Evolutionary conservation across 73 alveolate species (phyloP).

Genomic region (Paraurostyla sp.): DNA sequence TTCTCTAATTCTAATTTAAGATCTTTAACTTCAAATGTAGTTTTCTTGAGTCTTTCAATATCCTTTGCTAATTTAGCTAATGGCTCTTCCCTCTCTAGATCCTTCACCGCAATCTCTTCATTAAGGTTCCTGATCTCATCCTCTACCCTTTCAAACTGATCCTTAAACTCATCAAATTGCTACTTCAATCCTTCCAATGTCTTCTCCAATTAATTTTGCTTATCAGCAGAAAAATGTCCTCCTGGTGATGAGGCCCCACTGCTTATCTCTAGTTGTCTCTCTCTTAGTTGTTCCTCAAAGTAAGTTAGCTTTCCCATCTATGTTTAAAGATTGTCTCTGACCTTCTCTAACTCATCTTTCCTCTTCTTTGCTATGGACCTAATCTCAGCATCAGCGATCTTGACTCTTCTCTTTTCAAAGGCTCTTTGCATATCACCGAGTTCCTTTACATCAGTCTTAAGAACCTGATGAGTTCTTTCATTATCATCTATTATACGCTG

Average conservation of each 20-base stretch:
- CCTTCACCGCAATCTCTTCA: not conserved
- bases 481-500: not conserved
- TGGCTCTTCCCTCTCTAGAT: not conserved
- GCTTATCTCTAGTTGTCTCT: not conserved
- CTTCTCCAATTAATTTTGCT: not conserved
- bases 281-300: not conserved
- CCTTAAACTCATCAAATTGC: not conserved
- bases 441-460: slow-evolving; percentile 1
- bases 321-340: not conserved
- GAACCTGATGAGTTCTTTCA: not conserved
- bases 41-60: not conserved
- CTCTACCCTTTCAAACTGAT: not conserved
- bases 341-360: not conserved
- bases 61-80: slow-evolving; percentile 3
- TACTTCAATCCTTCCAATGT: not conserved
- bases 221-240: not conserved
- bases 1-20: not conserved
- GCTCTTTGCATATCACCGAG: not conserved
- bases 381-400: slow-evolving; percentile 35
- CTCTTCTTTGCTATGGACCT: not conserved
- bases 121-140: slow-evolving; percentile 9
- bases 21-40: slow-evolving; percentile 1
- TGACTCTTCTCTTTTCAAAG: slow-evolving; percentile 11
- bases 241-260: not conserved
- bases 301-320: not conserved